Evolutionary conservation across 768 basidiomycete species (phyloP).

Genomic region (Xerocomellus amylosporus): DNA sequence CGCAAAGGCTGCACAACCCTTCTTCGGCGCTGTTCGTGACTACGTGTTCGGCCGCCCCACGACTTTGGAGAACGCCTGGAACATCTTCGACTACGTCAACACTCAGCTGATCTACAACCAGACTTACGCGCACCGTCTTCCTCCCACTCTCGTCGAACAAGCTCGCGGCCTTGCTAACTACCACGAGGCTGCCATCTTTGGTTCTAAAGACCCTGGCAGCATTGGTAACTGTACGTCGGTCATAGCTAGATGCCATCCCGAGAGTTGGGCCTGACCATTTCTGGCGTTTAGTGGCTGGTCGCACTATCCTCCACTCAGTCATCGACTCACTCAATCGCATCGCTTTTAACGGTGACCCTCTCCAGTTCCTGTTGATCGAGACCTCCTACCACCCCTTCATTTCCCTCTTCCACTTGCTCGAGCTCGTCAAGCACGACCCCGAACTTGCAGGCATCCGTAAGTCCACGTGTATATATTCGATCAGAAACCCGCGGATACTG

Average conservation of each 20-base stretch:
- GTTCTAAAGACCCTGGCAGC: constrained; percentile 53
- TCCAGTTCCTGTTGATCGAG: constrained; percentile 75
- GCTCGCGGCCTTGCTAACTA: constrained; percentile 73
- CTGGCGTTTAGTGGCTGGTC: constrained; percentile 64
- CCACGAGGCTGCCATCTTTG: constrained; percentile 78
- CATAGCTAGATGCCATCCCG: neutral
- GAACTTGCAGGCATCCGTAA: constrained; percentile 62
- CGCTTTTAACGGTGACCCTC: constrained; percentile 73
- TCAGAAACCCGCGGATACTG: constrained; percentile 8
- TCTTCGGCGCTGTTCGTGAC: constrained; percentile 66
- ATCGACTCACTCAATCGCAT: constrained; percentile 71
- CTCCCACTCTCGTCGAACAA: constrained; percentile 74
- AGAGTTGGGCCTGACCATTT: constrained; percentile 6
- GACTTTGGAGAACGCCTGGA: constrained; percentile 72
- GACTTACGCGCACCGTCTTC: constrained; percentile 74
- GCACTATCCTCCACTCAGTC: constrained; percentile 72
- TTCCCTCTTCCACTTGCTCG: constrained; percentile 79
- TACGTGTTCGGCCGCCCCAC: constrained; percentile 68
- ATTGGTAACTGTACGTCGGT: constrained; percentile 72
- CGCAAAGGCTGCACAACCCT: constrained; percentile 54
- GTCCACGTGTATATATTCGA: constrained; percentile 28
- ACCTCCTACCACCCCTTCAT: constrained; percentile 91
- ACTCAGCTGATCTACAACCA: constrained; percentile 77
- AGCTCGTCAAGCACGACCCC: constrained; percentile 54
- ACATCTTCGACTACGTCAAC: constrained; percentile 77